Evolutionary conservation across 805 yeast genomes (phyloP).

Genomic region (Ogataea pignaliae): DNA sequence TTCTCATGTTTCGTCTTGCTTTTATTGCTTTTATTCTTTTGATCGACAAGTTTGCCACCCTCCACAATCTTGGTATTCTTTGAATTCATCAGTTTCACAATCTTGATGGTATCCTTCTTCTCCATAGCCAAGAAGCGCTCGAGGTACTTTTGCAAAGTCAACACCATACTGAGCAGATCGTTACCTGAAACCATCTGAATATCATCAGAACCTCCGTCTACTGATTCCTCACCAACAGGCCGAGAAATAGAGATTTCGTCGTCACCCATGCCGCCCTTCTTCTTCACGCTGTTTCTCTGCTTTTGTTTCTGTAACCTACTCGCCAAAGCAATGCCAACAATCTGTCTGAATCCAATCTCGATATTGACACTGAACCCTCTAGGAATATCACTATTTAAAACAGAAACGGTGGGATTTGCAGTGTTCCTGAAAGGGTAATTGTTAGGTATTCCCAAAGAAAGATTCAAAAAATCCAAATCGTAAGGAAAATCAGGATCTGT

Average conservation of each 20-base stretch:
- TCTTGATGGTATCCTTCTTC: conserved; percentile 56
- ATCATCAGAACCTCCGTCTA: conserved; percentile 4
- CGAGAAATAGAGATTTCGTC: not conserved
- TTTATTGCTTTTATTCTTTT: conserved; percentile 2
- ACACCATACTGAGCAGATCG: conserved; percentile 50
- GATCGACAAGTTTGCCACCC: too few species aligned
- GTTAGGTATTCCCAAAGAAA: conserved; percentile 51
- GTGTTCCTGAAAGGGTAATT: conserved; percentile 44
- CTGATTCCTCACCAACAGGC: conserved; percentile 13
- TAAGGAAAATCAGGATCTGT: conserved; percentile 73
- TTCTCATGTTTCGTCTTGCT: conserved; percentile 3
- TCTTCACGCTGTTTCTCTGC: not conserved
- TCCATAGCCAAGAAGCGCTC: conserved; percentile 57
- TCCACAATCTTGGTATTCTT: conserved; percentile 1
- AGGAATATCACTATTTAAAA: conserved; percentile 65
- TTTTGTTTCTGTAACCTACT: conserved; percentile 19
- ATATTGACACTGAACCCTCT: conserved; percentile 61
- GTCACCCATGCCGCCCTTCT: conserved; percentile 4
- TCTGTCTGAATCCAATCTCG: conserved; percentile 57
- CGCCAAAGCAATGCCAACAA: conserved; percentile 36
- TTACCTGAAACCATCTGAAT: conserved; percentile 40
- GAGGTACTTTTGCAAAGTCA: conserved; percentile 52
- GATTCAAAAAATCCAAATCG: conserved; percentile 48
- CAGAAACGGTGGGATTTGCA: conserved; percentile 45
- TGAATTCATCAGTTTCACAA: conserved; percentile 37